phyloP scores from a whole-genome alignment of 129 eudicot genomes.

The Flaveria robusta region DNA sequence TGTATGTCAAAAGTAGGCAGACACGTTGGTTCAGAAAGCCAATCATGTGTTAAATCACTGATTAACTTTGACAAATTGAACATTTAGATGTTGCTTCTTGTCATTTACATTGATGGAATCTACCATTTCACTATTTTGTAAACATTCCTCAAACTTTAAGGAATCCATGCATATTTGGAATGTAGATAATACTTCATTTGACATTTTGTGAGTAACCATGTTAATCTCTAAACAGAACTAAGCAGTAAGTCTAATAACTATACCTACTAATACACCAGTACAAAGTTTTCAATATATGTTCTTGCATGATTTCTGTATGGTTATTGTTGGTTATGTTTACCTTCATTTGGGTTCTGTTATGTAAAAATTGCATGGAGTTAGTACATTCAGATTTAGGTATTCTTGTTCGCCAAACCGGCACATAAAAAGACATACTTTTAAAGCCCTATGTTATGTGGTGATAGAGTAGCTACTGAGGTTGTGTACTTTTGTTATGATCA shows the following conservation, averaged over 20 bases:
- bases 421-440: background rate
- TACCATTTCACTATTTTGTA: slow-evolving; percentile 8
- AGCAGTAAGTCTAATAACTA: background rate
- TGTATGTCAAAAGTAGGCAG: no score
- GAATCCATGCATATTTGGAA: background rate
- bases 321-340: background rate
- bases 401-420: background rate
- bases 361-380: background rate
- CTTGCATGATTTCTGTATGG: background rate
- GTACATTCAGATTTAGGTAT: background rate
- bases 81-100: slow-evolving; percentile 18
- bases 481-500: background rate
- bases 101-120: slow-evolving; percentile 3
- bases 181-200: background rate
- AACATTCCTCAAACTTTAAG: background rate
- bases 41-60: background rate
- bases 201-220: background rate
- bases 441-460: background rate
- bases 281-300: background rate
- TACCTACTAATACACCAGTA: background rate
- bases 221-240: background rate
- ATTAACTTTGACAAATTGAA: background rate
- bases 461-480: background rate
- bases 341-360: slow-evolving; percentile 7
- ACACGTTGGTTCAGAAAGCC: background rate